Evolutionary conservation across 805 yeast genomes (phyloP).

Genomic region (Ogataea pignaliae): DNA sequence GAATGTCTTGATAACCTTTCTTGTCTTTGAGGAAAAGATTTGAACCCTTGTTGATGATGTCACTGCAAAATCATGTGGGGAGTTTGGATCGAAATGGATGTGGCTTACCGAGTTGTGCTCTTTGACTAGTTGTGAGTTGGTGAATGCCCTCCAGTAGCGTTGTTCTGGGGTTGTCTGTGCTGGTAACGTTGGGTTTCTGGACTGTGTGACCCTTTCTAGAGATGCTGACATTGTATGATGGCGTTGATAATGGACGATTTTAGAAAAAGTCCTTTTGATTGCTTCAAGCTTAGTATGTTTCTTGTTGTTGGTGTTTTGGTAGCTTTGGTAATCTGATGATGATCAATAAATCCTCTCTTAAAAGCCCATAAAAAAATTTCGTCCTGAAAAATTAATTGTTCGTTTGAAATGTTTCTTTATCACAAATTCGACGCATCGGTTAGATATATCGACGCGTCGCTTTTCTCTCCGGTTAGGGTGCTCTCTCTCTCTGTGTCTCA

Average conservation of each 20-base stretch:
- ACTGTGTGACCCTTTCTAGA: conserved; percentile 58
- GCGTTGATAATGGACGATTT: neutral
- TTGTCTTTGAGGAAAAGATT: conserved; percentile 87
- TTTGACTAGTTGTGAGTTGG: conserved; percentile 81
- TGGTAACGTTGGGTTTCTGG: conserved; percentile 72
- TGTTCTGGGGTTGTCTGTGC: conserved; percentile 88
- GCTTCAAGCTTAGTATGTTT: too few species aligned
- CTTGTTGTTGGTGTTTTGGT: too few species aligned
- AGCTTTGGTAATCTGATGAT: too few species aligned
- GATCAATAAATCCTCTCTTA: too few species aligned
- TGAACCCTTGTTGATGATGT: conserved; percentile 90
- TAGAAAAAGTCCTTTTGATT: too few species aligned
- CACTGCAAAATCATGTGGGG: conserved; percentile 90
- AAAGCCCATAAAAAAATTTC: too few species aligned
- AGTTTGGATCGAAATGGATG: conserved; percentile 77
- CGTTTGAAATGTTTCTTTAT: too few species aligned
- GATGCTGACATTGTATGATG: conserved; percentile 67
- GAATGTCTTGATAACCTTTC: conserved; percentile 85
- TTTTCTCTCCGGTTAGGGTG: too few species aligned
- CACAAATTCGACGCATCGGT: too few species aligned
- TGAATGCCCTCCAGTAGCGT: conserved; percentile 86
- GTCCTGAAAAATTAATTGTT: too few species aligned
- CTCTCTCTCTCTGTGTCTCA: too few species aligned
- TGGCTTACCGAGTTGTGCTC: conserved; percentile 91
- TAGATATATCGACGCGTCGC: too few species aligned